These are phyloP conservation scores for Solanum medicagineum DNA, from an alignment of 257 asterid species.

Conservation along the genomic window DNA sequence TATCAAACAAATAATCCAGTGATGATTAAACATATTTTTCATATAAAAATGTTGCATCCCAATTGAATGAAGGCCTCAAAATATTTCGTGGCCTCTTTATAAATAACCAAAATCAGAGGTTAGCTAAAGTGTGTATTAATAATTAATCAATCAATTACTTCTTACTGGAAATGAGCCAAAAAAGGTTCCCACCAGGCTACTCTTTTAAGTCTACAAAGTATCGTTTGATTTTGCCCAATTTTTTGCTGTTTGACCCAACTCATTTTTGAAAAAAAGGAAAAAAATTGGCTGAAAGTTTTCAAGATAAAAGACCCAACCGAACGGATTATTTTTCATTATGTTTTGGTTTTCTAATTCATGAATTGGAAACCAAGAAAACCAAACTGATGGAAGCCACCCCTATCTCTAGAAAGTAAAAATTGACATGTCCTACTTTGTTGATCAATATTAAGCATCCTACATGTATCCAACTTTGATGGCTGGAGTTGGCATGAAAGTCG, in stretches of 20 bases:
- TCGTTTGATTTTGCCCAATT: background rate
- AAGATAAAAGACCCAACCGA: background rate
- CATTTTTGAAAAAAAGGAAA: background rate
- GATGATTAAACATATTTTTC: background rate
- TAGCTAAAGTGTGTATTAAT: background rate
- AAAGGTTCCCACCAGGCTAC: background rate
- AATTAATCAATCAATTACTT: background rate
- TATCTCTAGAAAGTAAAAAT: background rate
- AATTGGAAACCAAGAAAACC: background rate
- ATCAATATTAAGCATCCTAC: constrained; percentile 23
- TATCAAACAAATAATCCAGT: background rate
- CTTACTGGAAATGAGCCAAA: background rate
- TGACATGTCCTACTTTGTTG: background rate
- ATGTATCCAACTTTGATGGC: constrained; percentile 31
- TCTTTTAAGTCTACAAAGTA: background rate
- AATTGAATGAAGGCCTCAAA: background rate
- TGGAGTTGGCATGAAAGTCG: constrained; percentile 27
- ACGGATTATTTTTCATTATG: background rate
- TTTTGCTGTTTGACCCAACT: background rate
- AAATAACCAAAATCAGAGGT: background rate
- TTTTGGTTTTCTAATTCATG: background rate
- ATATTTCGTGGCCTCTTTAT: background rate
- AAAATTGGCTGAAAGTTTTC: background rate
- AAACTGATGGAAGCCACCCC: background rate
- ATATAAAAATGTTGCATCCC: background rate